These are phyloP conservation scores for Sodiomyces alkalinus DNA, from an alignment of 2,329 filamentous ascomycete species.

Conservation along the genomic window DNA sequence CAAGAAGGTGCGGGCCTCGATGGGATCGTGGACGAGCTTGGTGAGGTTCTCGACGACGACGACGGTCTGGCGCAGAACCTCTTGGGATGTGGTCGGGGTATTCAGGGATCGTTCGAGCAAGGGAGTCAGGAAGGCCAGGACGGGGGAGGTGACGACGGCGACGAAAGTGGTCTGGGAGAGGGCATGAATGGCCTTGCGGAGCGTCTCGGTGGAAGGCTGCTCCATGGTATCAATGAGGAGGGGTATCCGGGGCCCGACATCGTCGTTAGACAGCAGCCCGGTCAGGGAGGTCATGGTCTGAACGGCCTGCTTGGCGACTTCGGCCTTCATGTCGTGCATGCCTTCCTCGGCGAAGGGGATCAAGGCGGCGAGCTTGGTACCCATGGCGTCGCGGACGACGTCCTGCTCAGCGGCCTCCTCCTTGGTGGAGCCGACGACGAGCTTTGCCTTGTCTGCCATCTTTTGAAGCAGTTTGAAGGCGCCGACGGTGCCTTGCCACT, in stretches of 20 bases:
- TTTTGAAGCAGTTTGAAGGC: constrained; percentile 73
- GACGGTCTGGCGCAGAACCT: constrained; percentile 87
- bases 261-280: constrained; percentile 86
- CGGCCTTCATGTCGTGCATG: constrained; percentile 92
- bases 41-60: constrained; percentile 97
- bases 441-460: constrained; percentile 90
- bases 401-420: constrained; percentile 84
- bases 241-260: constrained; percentile 82
- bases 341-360: constrained; percentile 84
- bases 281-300: constrained; percentile 87
- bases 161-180: constrained; percentile 98
- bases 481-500: constrained; percentile 93
- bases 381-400: constrained; percentile 78
- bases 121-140: constrained; percentile 85
- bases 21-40: constrained; percentile 88
- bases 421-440: constrained; percentile 60
- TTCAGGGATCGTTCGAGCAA: constrained; percentile 90
- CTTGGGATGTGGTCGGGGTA: constrained; percentile 77
- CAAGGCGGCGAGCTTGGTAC: constrained; percentile 67
- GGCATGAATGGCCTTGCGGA: constrained; percentile 93
- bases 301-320: constrained; percentile 78
- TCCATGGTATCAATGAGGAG: constrained; percentile 92
- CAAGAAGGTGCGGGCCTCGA: constrained; percentile 88
- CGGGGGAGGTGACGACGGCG: constrained; percentile 85
- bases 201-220: constrained; percentile 71